Base-by-base conservation (phyloP, 192 early-diverging fungal species). In the Coemansia sp. region DNA sequence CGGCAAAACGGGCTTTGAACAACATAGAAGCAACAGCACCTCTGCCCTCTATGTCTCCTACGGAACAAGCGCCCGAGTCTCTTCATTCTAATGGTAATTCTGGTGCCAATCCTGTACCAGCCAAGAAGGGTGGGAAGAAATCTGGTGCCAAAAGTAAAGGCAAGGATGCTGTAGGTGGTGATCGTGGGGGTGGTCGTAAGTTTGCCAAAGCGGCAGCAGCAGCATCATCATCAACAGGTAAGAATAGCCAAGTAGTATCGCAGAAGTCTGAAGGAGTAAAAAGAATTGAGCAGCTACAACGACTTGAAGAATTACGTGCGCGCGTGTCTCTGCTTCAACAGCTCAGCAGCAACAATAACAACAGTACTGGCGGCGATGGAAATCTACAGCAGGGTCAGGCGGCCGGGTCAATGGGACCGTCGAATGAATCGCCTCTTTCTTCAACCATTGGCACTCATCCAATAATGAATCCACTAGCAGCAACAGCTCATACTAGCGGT, bases 321-420 rank as follows among this genome's bases (percentile, higher is more conserved):
- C 76, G 80, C 9, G 80, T 83, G 13, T 45, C 66, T 2, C 51
- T 83, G 6, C 43, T 83, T 16, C 76, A 83, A 61, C 80, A 83
- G 41, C 73, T 83, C 15, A 78, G 76, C 60, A 22, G 19, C 40
- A 59, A 41, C 12, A 63, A 62, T 21, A 22, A 26, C 40, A 59
- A 41, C 12, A 63, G 57, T 21, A 22, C 19, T 52, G 54, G 49
- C 15, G 19, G n/a, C 15, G 48, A 18, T 49, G 48, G n/a, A 18
- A 49, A 49, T 49, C n/a, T 6, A 12, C 68, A 46, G 58, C 59
- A 26, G 41, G 13, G 37, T 19, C 46, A 32, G 15, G 46, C 62
- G 18, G 15, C 32, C 19, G 21, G 32, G 16, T 13, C 46, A 5
- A 18, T 40, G 18, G 55, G 55, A 59, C 26, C 26, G 26, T 26